Evolutionary conservation across 352 stramenopile genomes (phyloP).

Genomic region (Phytophthora citricola): DNA sequence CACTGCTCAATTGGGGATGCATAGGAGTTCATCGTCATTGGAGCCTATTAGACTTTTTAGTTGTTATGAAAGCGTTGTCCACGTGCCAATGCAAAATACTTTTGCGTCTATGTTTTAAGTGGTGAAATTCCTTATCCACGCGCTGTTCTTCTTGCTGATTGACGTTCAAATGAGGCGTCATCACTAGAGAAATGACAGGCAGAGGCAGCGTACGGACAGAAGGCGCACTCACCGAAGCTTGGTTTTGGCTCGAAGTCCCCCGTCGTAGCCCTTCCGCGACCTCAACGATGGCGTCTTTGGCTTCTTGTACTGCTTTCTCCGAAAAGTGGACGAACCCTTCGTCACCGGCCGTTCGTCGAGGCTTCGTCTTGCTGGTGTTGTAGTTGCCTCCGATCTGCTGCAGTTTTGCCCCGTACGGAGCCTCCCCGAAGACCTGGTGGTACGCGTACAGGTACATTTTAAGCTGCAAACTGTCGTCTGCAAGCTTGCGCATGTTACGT

Average conservation of each 20-base stretch:
- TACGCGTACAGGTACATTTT: slow-evolving; percentile 87
- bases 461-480: slow-evolving; percentile 78
- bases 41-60: slow-evolving; percentile 8
- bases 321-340: slow-evolving; percentile 57
- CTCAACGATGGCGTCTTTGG: slow-evolving; percentile 45
- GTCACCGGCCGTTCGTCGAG: slow-evolving; percentile 15
- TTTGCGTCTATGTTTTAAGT: not conserved
- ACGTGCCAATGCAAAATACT: slow-evolving; percentile 14
- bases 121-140: no score
- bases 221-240: slow-evolving; percentile 68
- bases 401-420: slow-evolving; percentile 61
- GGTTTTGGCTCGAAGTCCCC: slow-evolving; percentile 61
- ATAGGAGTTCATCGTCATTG: slow-evolving; percentile 28
- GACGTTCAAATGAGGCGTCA: slow-evolving; percentile 20
- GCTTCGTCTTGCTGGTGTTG: slow-evolving; percentile 12
- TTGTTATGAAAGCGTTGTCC: slow-evolving; percentile 15
- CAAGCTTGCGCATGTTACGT: slow-evolving; percentile 61
- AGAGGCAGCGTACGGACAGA: slow-evolving; percentile 75
- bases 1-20: not conserved
- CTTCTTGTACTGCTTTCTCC: slow-evolving; percentile 36
- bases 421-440: slow-evolving; percentile 55
- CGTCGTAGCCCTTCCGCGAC: slow-evolving; percentile 45
- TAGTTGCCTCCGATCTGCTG: slow-evolving; percentile 62
- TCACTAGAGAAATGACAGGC: slow-evolving; percentile 50
- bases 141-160: slow-evolving; percentile 12